These are phyloP conservation scores for Saturnispora ahearnii DNA, from an alignment of 805 yeast genomes.

Conservation along the genomic window DNA sequence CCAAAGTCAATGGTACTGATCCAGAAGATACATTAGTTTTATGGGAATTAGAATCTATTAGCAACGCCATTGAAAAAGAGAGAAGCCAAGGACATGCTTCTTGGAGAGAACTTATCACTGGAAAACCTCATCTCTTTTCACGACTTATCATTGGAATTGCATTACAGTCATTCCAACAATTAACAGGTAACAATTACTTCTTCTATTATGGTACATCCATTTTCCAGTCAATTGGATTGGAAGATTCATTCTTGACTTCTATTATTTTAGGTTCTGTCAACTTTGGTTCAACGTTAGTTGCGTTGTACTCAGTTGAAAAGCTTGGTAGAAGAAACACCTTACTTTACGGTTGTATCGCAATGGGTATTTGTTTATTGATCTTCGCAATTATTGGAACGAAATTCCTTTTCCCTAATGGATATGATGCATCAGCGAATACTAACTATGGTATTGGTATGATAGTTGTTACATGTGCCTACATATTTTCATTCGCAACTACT, in stretches of 20 bases:
- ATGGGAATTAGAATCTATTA: slow-evolving; percentile 34
- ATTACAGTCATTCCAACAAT: slow-evolving; percentile 92
- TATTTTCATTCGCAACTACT: slow-evolving; percentile 58
- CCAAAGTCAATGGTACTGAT: slow-evolving; percentile 54
- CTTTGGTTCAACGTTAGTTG: slow-evolving; percentile 76
- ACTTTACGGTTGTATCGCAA: slow-evolving; percentile 40
- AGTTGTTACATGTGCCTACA: slow-evolving; percentile 52
- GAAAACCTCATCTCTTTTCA: slow-evolving; percentile 65
- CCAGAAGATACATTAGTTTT: slow-evolving; percentile 52
- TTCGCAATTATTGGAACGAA: slow-evolving; percentile 56
- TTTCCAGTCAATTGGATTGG: slow-evolving; percentile 83
- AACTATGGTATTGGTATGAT: slow-evolving; percentile 56
- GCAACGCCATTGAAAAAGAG: slow-evolving; percentile 32
- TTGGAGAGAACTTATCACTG: slow-evolving; percentile 53
- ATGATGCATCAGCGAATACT: slow-evolving; percentile 32
- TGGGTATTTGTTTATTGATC: slow-evolving; percentile 47
- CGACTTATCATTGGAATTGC: slow-evolving; percentile 83
- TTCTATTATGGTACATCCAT: slow-evolving; percentile 93
- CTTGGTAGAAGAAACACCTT: slow-evolving; percentile 75
- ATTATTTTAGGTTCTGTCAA: slow-evolving; percentile 91
- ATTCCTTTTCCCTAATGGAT: slow-evolving; percentile 32
- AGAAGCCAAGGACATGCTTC: slow-evolving; percentile 56
- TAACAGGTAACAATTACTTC: slow-evolving; percentile 91
- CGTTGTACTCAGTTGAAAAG: slow-evolving; percentile 76
- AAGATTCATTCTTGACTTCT: slow-evolving; percentile 86